These are phyloP conservation scores for Talaromyces sp. DNA, from an alignment of 2,329 filamentous ascomycete genomes.

Conservation along the genomic window DNA sequence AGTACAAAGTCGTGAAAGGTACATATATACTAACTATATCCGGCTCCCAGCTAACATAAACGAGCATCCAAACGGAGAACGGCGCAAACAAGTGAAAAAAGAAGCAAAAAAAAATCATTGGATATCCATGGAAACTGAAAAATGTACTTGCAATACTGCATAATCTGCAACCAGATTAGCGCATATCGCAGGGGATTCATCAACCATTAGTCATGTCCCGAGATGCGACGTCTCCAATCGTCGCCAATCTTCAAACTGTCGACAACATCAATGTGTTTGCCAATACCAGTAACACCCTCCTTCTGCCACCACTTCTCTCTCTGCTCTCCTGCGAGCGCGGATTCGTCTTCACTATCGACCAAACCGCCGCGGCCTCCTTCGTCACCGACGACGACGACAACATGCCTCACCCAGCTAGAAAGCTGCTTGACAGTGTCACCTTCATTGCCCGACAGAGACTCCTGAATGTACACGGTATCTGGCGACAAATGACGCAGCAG, in stretches of 20 bases:
- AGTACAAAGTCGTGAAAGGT: conserved; percentile 1
- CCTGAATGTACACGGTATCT: conserved; percentile 82
- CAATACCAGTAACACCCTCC: conserved; percentile 76
- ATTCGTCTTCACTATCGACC: conserved; percentile 69
- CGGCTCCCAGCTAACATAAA: background rate
- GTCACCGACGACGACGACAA: conserved; percentile 55
- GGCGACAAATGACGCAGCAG: conserved; percentile 82
- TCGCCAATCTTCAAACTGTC: conserved; percentile 77
- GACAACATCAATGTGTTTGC: conserved; percentile 82
- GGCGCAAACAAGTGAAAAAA: conserved; percentile 4
- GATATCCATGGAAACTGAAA: conserved; percentile 19
- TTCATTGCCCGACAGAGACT: conserved; percentile 71
- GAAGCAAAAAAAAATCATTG: conserved; percentile 20
- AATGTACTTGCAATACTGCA: conserved; percentile 14
- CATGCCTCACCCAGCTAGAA: conserved; percentile 58
- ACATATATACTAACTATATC: background rate
- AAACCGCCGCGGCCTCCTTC: conserved; percentile 65
- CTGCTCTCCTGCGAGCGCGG: conserved; percentile 28
- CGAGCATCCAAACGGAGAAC: background rate
- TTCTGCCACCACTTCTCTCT: conserved; percentile 56
- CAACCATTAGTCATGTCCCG: conserved; percentile 51
- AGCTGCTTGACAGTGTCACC: conserved; percentile 69
- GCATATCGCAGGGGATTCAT: conserved; percentile 19
- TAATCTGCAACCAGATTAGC: conserved; percentile 17
- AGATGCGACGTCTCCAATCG: conserved; percentile 78